Base-by-base conservation (phyloP, 129 eudicot species). In the Saussurea involucrata region DNA sequence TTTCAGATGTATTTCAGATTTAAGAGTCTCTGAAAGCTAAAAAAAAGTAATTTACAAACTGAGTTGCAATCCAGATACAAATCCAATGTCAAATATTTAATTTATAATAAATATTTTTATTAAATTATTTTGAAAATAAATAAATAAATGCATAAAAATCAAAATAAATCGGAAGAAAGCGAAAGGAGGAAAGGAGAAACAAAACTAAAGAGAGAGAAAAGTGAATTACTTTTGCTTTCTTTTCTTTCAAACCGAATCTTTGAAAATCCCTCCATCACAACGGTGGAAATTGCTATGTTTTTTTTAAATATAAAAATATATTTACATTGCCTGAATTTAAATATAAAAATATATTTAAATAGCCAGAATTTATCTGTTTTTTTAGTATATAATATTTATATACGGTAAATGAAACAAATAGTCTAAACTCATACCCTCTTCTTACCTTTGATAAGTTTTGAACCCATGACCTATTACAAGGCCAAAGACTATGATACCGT, bases 181-280 rank as follows among this genome's bases (percentile, higher is more conserved):
- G 88, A 85, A 77, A 78, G 80, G 85, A 71, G 92, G 82, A 84
- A 83, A 86, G 46, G 82, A 69, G 34, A 78, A 71, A 78, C 82
- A 78, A 69, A 78, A 69, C 71, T 57, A 78, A 63, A 78, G 70
- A 77, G 81, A 70, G 81, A 67, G 60, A 78, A 78, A 78, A 78
- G 82, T 70, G 64, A 76, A 13, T 79, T 72, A 81, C 87, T 86
- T 86, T 87, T 87, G 72, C 85, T 79, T 83, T 83, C 75, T 44
- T 33, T 65, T 70, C 78, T 76, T 71, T 81, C n/a, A n/a, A 82
- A 80, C 79, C 81, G 89, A 87, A 87, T 87, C 92, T 87, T 85
- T 82, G 73, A 87, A 84, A 84, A 78, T 69, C 76, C 67, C 18
- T 46, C 32, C 58, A 68, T 76, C 46, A 70, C 46, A 69, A 24